Conservation (phyloP, 257 asterid genomes). For the Handroanthus guayacan region DNA sequence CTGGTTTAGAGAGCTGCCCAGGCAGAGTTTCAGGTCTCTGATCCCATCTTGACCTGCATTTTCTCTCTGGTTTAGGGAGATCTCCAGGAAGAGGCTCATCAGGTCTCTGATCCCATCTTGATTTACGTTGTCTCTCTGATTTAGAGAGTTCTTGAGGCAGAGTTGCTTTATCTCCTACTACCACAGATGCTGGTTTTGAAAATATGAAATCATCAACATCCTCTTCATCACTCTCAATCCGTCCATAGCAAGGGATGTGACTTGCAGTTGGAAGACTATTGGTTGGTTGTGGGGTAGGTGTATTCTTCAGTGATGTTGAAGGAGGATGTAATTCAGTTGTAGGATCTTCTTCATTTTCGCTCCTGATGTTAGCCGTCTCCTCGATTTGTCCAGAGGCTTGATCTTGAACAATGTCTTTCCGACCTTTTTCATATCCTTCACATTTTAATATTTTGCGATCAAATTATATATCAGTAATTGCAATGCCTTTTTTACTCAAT, state of each 20-base stretch:
- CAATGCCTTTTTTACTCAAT: neutral
- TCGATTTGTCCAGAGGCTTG: neutral
- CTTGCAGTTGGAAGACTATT: neutral
- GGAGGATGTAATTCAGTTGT: neutral
- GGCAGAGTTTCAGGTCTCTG: no score
- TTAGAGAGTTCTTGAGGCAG: neutral
- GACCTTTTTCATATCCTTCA: conserved; percentile 15
- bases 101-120: conserved; percentile 52
- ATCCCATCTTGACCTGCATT: conserved; percentile 36
- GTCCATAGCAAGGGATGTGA: conserved; percentile 59
- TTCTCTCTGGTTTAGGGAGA: neutral
- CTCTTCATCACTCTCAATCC: conserved; percentile 59
- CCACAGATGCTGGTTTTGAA: conserved; percentile 28
- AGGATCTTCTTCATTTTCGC: neutral
- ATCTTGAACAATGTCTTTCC: conserved; percentile 42
- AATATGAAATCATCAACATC: conserved; percentile 36
- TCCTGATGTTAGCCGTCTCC: neutral
- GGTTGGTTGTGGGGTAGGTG: conserved; percentile 20
- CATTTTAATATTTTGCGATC: neutral
- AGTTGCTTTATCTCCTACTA: neutral
- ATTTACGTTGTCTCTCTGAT: conserved; percentile 27
- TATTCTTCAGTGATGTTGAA: neutral
- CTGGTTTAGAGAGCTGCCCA: no score
- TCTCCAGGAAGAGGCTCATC: neutral
- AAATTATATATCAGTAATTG: neutral